Evolutionary conservation across 2,329 filamentous ascomycete species (phyloP).

Genomic region (Dothidotthia symphoricarpi): DNA sequence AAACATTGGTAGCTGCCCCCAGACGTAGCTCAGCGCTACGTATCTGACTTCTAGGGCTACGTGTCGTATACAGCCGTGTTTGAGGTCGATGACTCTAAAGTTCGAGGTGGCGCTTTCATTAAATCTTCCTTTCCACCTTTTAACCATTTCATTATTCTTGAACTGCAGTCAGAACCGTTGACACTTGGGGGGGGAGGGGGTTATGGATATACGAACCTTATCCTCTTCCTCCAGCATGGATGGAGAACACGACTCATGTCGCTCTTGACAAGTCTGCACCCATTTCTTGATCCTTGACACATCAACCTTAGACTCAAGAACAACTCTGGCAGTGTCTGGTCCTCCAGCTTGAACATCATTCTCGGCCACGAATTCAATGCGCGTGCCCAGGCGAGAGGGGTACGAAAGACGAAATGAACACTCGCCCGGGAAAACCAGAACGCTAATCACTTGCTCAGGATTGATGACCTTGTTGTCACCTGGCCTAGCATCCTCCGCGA

Average conservation of each 20-base stretch:
- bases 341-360: neutral
- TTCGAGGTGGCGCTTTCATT: no score
- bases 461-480: neutral
- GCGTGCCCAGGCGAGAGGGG: constrained; percentile 2
- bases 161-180: no score
- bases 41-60: constrained; percentile 2
- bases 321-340: neutral
- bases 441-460: neutral
- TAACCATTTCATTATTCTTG: no score
- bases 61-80: neutral
- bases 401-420: constrained; percentile 2
- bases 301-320: neutral
- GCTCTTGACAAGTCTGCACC: neutral
- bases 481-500: neutral
- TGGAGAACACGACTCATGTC: neutral
- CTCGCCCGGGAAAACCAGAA: constrained; percentile 3
- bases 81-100: neutral
- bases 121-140: no score
- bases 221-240: no score
- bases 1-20: constrained; percentile 4
- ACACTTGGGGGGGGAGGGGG: no score
- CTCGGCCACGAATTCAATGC: constrained; percentile 1
- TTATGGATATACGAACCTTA: no score
- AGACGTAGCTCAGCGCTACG: constrained; percentile 12
- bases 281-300: neutral